phyloP scores from a whole-genome alignment of 2,329 filamentous ascomycete species.

The Stagonosporopsis vannaccii region DNA sequence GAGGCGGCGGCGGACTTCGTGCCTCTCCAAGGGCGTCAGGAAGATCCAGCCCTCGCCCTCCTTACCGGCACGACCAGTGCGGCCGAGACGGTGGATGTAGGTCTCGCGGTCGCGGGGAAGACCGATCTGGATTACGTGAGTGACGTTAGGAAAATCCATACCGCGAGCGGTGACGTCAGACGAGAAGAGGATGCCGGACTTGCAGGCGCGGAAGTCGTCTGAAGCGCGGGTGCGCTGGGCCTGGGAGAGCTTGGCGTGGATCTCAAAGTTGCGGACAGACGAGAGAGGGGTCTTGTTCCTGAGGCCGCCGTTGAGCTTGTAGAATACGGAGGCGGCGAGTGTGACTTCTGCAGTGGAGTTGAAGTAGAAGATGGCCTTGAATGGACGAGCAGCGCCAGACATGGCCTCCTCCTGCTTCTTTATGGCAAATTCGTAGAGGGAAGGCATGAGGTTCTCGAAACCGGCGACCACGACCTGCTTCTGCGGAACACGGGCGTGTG shows the following conservation, averaged over 20 bases:
- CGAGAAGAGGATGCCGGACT: conserved; percentile 62
- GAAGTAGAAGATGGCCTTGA: conserved; percentile 97
- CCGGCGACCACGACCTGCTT: conserved; percentile 71
- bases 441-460: conserved; percentile 78
- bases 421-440: conserved; percentile 77
- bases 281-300: conserved; percentile 41
- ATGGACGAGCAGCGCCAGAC: conserved; percentile 63
- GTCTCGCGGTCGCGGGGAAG: conserved; percentile 55
- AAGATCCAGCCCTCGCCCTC: conserved; percentile 75
- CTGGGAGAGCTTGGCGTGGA: conserved; percentile 83
- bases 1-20: conserved; percentile 60
- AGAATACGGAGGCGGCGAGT: conserved; percentile 67
- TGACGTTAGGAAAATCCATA: conserved; percentile 63
- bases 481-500: conserved; percentile 85
- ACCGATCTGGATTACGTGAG: conserved; percentile 61
- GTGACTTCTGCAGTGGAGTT: conserved; percentile 78
- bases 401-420: conserved; percentile 61
- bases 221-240: conserved; percentile 71
- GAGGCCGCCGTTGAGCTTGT: conserved; percentile 54
- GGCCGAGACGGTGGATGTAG: conserved; percentile 61
- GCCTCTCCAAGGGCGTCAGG: conserved; percentile 63
- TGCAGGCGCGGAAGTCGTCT: conserved; percentile 72
- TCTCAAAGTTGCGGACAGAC: conserved; percentile 60
- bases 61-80: conserved; percentile 71
- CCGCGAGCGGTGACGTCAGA: conserved; percentile 60